These are phyloP conservation scores for Clavispora phyllophila DNA, from an alignment of 805 yeast genomes.

Conservation along the genomic window DNA sequence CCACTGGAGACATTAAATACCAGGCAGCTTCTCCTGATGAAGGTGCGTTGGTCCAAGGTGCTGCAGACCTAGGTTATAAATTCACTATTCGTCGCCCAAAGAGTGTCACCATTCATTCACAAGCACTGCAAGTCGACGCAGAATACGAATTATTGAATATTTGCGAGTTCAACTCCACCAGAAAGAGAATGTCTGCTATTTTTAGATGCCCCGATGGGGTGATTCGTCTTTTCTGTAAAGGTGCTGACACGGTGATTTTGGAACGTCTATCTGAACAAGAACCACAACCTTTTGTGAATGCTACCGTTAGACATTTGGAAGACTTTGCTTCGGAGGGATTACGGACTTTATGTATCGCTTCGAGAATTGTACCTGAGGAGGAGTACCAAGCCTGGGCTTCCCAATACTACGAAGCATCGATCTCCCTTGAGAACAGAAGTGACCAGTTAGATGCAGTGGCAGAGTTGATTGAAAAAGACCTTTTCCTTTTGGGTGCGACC, in stretches of 20 bases:
- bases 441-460: conserved; percentile 83
- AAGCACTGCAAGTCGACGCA: conserved; percentile 45
- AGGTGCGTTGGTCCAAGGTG: conserved; percentile 97
- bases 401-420: conserved; percentile 72
- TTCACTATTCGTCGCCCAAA: conserved; percentile 84
- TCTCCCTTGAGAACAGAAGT: conserved; percentile 70
- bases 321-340: conserved; percentile 96
- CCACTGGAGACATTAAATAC: conserved; percentile 65
- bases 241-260: conserved; percentile 94
- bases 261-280: conserved; percentile 67
- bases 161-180: conserved; percentile 95
- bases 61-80: conserved; percentile 79
- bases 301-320: conserved; percentile 83
- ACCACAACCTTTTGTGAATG: conserved; percentile 70
- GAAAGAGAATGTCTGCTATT: conserved; percentile 96
- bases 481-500: conserved; percentile 88
- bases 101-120: conserved; percentile 59
- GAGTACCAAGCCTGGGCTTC: conserved; percentile 73
- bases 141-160: conserved; percentile 77
- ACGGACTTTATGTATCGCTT: conserved; percentile 89
- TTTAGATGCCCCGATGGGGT: conserved; percentile 92
- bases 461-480: conserved; percentile 74
- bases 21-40: conserved; percentile 99
- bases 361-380: conserved; percentile 68
- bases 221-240: conserved; percentile 85